A percentile compares a stretch with the other conserved stretches of the same genome.
phyloP scores from a whole-genome alignment of 192 early-diverging fungal species.

The Backusella tarrabulga region DNA sequence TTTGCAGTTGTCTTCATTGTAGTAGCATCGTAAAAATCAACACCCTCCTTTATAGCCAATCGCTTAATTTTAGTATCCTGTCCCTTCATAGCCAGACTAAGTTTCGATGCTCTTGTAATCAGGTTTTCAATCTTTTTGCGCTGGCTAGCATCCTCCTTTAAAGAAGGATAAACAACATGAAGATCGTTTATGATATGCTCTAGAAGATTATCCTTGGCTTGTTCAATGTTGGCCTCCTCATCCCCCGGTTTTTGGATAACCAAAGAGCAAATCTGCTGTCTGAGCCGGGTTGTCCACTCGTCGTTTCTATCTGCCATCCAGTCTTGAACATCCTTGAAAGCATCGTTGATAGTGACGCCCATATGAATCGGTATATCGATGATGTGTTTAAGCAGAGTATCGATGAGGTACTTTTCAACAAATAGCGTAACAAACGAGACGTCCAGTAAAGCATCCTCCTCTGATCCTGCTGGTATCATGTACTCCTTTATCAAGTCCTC shows the following conservation, averaged over 20 bases:
- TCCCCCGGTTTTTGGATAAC: slow-evolving; percentile 31
- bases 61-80: slow-evolving; percentile 22
- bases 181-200: slow-evolving; percentile 30
- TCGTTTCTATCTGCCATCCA: slow-evolving; percentile 38
- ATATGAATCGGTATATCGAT: slow-evolving; percentile 43
- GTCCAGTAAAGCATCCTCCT: slow-evolving; percentile 34
- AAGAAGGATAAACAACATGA: slow-evolving; percentile 22
- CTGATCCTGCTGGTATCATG: slow-evolving; percentile 23
- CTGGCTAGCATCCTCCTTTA: slow-evolving; percentile 14
- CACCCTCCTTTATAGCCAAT: not conserved
- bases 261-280: slow-evolving; percentile 41
- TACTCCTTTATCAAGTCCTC: slow-evolving; percentile 14
- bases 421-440: slow-evolving; percentile 41
- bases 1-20: slow-evolving; percentile 14
- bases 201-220: slow-evolving; percentile 24
- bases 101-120: slow-evolving; percentile 38
- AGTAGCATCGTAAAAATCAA: not conserved
- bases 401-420: slow-evolving; percentile 45
- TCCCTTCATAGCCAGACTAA: slow-evolving; percentile 44
- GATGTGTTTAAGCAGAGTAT: slow-evolving; percentile 35
- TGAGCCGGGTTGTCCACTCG: slow-evolving; percentile 38
- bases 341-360: slow-evolving; percentile 28
- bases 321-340: slow-evolving; percentile 28
- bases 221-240: slow-evolving; percentile 17
- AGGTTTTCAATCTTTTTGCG: slow-evolving; percentile 32